A percentile compares a stretch with the other conserved stretches of the same genome.
phyloP scores from a whole-genome alignment of 768 basidiomycete genomes.

The Mycena rosella region DNA sequence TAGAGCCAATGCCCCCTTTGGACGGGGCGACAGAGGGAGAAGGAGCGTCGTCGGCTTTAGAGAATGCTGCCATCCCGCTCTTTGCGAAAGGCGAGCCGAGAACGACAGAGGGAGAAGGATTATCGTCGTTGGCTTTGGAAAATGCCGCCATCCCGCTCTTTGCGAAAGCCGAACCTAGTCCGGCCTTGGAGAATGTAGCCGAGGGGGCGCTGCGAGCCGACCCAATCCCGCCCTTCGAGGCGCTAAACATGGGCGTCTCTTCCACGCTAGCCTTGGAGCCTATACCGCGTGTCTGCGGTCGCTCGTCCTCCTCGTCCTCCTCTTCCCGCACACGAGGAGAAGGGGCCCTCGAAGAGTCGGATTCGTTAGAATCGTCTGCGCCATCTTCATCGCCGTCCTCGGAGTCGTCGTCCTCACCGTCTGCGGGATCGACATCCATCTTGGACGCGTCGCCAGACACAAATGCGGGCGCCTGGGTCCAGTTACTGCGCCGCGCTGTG shows the following conservation, averaged over 20 bases:
- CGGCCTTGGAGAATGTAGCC: conserved; percentile 29
- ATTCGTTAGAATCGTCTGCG: conserved; percentile 56
- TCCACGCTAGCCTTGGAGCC: conserved; percentile 46
- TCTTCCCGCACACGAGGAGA: conserved; percentile 69
- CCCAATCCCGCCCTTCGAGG: conserved; percentile 58
- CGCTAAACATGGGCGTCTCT: conserved; percentile 39
- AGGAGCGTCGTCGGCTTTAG: conserved; percentile 31
- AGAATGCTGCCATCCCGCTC: conserved; percentile 34
- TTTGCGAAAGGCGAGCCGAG: conserved; percentile 34
- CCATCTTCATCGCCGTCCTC: conserved; percentile 54
- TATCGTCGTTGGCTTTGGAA: conserved; percentile 30
- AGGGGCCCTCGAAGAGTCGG: conserved; percentile 64
- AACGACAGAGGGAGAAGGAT: conserved; percentile 15
- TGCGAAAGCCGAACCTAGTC: conserved; percentile 34
- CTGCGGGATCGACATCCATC: conserved; percentile 53
- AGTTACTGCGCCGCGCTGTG: conserved; percentile 63
- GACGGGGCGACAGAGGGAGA: conserved; percentile 21
- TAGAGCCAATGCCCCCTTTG: conserved; percentile 46
- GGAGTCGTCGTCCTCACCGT: conserved; percentile 45
- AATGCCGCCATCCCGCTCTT: conserved; percentile 33
- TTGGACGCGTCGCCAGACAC: conserved; percentile 67
- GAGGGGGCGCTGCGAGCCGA: conserved; percentile 42
- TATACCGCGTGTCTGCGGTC: conserved; percentile 56
- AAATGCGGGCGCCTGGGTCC: conserved; percentile 85
- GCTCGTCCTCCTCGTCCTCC: conserved; percentile 59